phyloP scores from a whole-genome alignment of 176 grass and related monocot genomes.

The Aegilops longissima region DNA sequence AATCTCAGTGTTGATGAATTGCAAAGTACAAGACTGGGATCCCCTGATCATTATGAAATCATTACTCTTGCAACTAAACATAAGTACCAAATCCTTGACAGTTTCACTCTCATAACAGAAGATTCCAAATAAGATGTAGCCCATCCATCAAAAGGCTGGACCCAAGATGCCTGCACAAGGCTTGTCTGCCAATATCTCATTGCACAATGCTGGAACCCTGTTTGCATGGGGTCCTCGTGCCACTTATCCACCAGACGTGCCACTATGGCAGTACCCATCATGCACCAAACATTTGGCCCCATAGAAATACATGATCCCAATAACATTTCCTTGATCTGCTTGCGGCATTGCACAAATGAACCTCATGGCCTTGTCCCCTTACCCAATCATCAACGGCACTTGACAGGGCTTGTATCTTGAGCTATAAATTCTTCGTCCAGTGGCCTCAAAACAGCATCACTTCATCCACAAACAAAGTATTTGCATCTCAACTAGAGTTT shows the following conservation, averaged over 20 bases:
- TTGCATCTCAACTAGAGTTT: neutral
- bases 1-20: neutral
- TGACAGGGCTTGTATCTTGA: neutral
- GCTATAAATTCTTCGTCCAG: constrained; percentile 26
- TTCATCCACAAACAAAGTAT: constrained; percentile 25
- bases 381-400: neutral
- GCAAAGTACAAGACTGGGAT: neutral
- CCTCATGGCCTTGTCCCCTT: neutral
- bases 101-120: neutral
- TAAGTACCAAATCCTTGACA: neutral
- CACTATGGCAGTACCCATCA: neutral
- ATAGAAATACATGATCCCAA: neutral
- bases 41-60: constrained; percentile 14
- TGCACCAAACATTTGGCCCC: neutral
- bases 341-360: neutral
- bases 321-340: neutral
- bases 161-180: constrained; percentile 6
- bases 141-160: neutral
- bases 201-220: neutral
- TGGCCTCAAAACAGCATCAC: neutral
- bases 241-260: neutral
- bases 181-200: constrained; percentile 1
- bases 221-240: constrained; percentile 7
- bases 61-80: neutral
- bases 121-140: neutral